Conservation (phyloP, 495 filamentous ascomycete species). For the Tetracladium marchalianum region DNA sequence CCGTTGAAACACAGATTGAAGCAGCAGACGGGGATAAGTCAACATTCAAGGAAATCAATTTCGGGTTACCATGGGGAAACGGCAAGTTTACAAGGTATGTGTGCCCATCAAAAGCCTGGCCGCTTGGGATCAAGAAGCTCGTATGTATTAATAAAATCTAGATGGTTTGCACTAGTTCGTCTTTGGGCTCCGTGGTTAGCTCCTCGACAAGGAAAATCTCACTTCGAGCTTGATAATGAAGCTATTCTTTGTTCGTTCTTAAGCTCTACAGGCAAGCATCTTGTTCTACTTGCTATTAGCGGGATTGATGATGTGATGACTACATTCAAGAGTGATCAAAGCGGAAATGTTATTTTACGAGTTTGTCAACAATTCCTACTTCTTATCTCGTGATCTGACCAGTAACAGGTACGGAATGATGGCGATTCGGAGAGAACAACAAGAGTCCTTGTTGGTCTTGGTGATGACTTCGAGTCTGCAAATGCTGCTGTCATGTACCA, state of each 20-base stretch:
- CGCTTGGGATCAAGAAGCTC: constrained; percentile 17
- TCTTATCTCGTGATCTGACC: neutral
- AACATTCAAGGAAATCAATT: constrained; percentile 38
- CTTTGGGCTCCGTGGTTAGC: constrained; percentile 78
- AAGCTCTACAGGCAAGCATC: constrained; percentile 58
- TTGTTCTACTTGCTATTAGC: constrained; percentile 76
- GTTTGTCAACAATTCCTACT: constrained; percentile 28
- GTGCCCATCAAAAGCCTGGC: constrained; percentile 13
- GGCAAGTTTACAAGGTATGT: constrained; percentile 26
- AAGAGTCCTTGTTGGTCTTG: constrained; percentile 60
- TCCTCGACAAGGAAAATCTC: constrained; percentile 66
- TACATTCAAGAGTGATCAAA: constrained; percentile 52
- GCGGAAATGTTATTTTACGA: constrained; percentile 58
- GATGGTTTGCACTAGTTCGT: constrained; percentile 75
- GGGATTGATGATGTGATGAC: constrained; percentile 65
- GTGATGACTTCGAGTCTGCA: constrained; percentile 64
- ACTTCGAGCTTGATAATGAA: constrained; percentile 61
- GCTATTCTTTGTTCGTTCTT: constrained; percentile 77
- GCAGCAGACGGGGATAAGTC: constrained; percentile 46
- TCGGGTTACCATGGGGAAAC: constrained; percentile 53
- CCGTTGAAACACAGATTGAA: constrained; percentile 43
- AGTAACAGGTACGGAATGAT: constrained; percentile 50
- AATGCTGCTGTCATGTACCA: constrained; percentile 78
- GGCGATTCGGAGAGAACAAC: constrained; percentile 39
- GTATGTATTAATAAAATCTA: constrained; percentile 20